Evolutionary conservation across 768 basidiomycete species (phyloP).

Genomic region (Suillus placidus): DNA sequence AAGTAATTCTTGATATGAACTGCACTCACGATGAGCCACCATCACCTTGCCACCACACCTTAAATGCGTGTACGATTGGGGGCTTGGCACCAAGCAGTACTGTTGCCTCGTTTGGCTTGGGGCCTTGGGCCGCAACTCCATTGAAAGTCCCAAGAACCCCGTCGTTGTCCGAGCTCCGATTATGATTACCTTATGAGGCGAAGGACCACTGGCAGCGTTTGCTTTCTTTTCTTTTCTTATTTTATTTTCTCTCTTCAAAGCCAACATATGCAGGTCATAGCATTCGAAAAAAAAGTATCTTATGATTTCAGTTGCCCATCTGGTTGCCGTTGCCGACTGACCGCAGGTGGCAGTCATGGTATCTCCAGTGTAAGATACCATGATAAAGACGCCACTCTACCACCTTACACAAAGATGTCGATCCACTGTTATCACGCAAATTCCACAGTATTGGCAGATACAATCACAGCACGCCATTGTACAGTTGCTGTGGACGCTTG

Average conservation of each 20-base stretch:
- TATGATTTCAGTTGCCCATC: background rate
- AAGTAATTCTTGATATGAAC: background rate
- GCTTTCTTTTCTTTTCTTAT: background rate
- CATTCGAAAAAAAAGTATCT: background rate
- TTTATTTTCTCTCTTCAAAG: background rate
- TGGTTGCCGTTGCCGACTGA: background rate
- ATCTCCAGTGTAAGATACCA: background rate
- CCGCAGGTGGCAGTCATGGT: background rate
- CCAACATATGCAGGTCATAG: background rate
- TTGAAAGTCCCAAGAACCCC: background rate
- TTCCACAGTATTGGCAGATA: background rate
- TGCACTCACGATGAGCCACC: background rate
- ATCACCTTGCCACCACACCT: conserved; percentile 7
- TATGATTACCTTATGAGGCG: background rate
- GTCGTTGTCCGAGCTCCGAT: background rate
- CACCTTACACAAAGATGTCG: background rate
- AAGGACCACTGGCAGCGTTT: too few relatives aligned
- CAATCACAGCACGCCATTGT: conserved; percentile 5
- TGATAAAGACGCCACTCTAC: background rate
- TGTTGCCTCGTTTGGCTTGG: background rate
- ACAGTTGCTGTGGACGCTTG: background rate
- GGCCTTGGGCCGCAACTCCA: background rate
- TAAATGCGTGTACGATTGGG: background rate
- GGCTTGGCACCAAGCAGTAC: background rate
- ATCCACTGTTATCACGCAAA: background rate